Evolutionary conservation across 2,329 filamentous ascomycete genomes (phyloP).

Genomic region (Cladosporium sp.): DNA sequence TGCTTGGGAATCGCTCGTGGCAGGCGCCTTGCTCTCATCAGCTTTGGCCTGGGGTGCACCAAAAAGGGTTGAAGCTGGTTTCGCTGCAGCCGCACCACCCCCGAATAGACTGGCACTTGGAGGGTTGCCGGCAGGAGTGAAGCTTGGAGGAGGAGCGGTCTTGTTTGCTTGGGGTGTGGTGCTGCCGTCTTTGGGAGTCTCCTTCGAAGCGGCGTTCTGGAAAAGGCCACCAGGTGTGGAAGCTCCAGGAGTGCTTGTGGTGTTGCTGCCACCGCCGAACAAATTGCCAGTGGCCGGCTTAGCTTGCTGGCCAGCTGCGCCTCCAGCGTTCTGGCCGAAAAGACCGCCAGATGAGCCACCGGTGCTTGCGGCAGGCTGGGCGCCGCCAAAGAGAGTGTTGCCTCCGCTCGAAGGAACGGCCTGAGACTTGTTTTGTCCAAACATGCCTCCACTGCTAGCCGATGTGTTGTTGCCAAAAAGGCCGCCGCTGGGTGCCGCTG

Average conservation of each 20-base stretch:
- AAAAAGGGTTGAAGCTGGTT: constrained; percentile 15
- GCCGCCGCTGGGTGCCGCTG: constrained; percentile 14
- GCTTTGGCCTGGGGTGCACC: constrained; percentile 8
- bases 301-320: constrained; percentile 1
- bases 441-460: background rate
- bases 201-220: background rate
- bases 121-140: constrained; percentile 28
- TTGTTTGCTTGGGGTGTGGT: constrained; percentile 24
- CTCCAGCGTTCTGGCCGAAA: constrained; percentile 1
- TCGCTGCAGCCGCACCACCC: constrained; percentile 1
- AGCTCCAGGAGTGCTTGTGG: constrained; percentile 2
- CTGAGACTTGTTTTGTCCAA: constrained; percentile 4
- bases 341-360: constrained; percentile 1
- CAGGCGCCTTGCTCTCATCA: constrained; percentile 14
- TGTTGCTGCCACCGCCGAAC: constrained; percentile 9
- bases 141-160: constrained; percentile 16
- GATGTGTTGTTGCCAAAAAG: constrained; percentile 2
- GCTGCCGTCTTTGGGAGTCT: constrained; percentile 4
- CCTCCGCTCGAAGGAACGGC: background rate
- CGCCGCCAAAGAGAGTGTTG: constrained; percentile 12
- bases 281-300: constrained; percentile 8
- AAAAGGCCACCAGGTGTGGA: constrained; percentile 11
- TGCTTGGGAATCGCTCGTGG: background rate
- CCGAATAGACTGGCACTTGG: constrained; percentile 11
- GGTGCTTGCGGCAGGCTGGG: constrained; percentile 15